Percentiles rank a stretch among this genome's conserved stretches.
Evolutionary conservation across 2,329 filamentous ascomycete species (phyloP).

Genomic region (Claviceps sorghi): DNA sequence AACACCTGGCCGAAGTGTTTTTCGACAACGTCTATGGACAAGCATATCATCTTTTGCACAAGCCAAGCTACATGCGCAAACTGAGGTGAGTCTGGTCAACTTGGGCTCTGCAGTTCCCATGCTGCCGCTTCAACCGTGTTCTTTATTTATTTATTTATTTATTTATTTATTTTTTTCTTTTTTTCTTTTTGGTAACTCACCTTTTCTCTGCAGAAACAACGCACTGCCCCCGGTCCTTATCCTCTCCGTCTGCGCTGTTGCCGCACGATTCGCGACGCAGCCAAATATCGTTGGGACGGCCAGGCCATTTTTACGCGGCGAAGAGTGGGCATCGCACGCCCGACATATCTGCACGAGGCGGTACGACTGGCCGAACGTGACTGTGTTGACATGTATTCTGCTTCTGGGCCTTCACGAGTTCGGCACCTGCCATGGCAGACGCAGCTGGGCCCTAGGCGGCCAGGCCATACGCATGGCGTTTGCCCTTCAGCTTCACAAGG

Average conservation of each 20-base stretch:
- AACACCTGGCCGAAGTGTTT: constrained; percentile 86
- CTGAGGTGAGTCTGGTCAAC: constrained; percentile 38
- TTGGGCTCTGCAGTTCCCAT: background rate
- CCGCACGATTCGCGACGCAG: constrained; percentile 88
- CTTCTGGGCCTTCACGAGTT: constrained; percentile 89
- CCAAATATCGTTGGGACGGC: constrained; percentile 62
- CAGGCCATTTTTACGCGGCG: constrained; percentile 66
- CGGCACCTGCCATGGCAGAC: constrained; percentile 87
- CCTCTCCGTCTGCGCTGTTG: constrained; percentile 86
- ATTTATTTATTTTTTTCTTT: background rate
- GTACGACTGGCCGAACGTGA: constrained; percentile 93
- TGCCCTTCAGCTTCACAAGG: constrained; percentile 82
- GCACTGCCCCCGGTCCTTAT: constrained; percentile 79
- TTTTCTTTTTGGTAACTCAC: background rate
- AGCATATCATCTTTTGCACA: constrained; percentile 86
- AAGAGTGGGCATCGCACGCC: constrained; percentile 81
- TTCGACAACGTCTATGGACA: constrained; percentile 95
- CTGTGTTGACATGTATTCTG: constrained; percentile 79
- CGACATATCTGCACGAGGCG: constrained; percentile 72
- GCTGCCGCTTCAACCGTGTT: background rate
- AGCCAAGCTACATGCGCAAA: constrained; percentile 91
- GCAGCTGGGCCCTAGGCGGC: constrained; percentile 90
- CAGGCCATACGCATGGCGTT: constrained; percentile 96
- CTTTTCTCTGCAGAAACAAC: constrained; percentile 16
- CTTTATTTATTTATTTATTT: background rate